Evolutionary conservation across 2,329 filamentous ascomycete species (phyloP).

Genomic region (Harringtonia aguacate): DNA sequence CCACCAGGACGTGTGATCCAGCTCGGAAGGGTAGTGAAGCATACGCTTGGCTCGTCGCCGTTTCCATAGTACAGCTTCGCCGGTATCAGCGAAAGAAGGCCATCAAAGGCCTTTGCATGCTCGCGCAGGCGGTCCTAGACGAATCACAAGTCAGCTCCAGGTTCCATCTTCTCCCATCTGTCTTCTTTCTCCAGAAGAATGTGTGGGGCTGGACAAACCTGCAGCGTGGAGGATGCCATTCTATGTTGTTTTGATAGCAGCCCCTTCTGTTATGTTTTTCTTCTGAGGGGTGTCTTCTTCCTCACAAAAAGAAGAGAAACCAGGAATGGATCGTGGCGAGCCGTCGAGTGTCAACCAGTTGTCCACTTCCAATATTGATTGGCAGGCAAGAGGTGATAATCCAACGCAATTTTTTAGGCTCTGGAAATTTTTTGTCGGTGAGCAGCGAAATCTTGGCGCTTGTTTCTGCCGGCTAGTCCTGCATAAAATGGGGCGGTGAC

Average conservation of each 20-base stretch:
- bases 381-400: neutral
- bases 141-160: neutral
- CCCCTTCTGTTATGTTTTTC: neutral
- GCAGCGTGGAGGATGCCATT: slow-evolving; percentile 12
- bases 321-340: no score
- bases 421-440: slow-evolving; percentile 16
- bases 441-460: slow-evolving; percentile 13
- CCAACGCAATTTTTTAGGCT: slow-evolving; percentile 2
- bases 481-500: neutral
- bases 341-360: no score
- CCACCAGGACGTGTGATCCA: no score
- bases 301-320: no score
- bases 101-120: slow-evolving; percentile 69
- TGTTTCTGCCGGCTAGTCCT: neutral
- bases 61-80: slow-evolving; percentile 86
- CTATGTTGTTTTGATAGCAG: neutral
- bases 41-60: slow-evolving; percentile 71
- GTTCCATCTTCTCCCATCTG: neutral
- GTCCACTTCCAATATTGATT: neutral
- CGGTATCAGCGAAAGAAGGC: slow-evolving; percentile 76
- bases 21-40: no score
- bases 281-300: neutral
- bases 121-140: slow-evolving; percentile 44
- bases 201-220: slow-evolving; percentile 9
- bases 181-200: neutral